Evolutionary conservation across 2,329 filamentous ascomycete species (phyloP).

Genomic region (Amauroascus niger): DNA sequence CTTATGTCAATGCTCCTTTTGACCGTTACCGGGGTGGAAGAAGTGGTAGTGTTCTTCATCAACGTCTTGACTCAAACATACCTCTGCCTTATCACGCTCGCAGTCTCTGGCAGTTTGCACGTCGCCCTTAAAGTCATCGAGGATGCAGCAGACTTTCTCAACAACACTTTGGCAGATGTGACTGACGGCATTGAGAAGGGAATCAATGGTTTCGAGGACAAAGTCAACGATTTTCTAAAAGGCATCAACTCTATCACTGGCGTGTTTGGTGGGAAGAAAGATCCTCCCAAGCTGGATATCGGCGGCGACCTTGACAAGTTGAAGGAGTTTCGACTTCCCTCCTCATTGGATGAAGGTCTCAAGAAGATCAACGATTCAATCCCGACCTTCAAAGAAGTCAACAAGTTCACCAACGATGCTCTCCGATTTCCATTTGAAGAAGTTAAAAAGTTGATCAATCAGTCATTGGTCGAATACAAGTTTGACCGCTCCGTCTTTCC

Average conservation of each 20-base stretch:
- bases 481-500: constrained; percentile 74
- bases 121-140: constrained; percentile 55
- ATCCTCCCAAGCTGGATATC: constrained; percentile 54
- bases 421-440: constrained; percentile 73
- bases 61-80: constrained; percentile 86
- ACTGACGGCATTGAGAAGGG: constrained; percentile 38
- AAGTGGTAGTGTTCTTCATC: constrained; percentile 83
- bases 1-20: constrained; percentile 71
- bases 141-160: constrained; percentile 51
- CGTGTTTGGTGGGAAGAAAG: constrained; percentile 37
- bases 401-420: constrained; percentile 66
- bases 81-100: constrained; percentile 75
- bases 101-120: constrained; percentile 68
- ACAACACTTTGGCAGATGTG: constrained; percentile 43
- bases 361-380: constrained; percentile 65
- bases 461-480: constrained; percentile 59
- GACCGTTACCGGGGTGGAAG: constrained; percentile 71
- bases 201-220: constrained; percentile 44
- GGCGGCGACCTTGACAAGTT: constrained; percentile 55
- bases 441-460: constrained; percentile 63
- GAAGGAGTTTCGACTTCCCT: constrained; percentile 59
- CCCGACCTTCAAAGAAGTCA: constrained; percentile 71
- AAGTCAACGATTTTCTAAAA: constrained; percentile 43
- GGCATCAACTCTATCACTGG: constrained; percentile 50
- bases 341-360: constrained; percentile 58